Conservation (phyloP, 2,329 filamentous ascomycete species). For the Microcyclospora tardicrescens region DNA sequence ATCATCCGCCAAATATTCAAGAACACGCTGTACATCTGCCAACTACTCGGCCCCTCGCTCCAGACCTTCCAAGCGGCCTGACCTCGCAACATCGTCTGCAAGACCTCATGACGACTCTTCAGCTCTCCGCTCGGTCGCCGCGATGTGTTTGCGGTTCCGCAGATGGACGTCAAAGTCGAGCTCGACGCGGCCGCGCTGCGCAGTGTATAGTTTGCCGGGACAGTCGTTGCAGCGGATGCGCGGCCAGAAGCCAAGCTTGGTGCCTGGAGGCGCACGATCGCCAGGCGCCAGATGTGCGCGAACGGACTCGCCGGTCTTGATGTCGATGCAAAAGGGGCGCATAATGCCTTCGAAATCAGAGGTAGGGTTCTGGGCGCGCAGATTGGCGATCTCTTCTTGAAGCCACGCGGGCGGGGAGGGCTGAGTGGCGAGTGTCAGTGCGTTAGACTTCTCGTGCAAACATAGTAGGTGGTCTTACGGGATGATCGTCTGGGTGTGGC, state of each 20-base stretch:
- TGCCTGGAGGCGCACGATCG: constrained; percentile 45
- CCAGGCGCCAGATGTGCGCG: constrained; percentile 33
- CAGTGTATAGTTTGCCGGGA: constrained; percentile 85
- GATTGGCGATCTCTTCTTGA: constrained; percentile 53
- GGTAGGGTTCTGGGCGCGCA: constrained; percentile 58
- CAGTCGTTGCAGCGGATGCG: constrained; percentile 87
- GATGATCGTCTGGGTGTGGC: constrained; percentile 43
- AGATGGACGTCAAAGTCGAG: constrained; percentile 90
- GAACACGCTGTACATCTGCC: no score
- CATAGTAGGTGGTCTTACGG: constrained; percentile 41
- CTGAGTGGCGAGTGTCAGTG: constrained; percentile 34
- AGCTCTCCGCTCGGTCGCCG: constrained; percentile 11
- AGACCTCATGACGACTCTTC: background rate
- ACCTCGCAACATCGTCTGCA: no score
- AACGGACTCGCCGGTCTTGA: constrained; percentile 50
- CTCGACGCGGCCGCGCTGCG: constrained; percentile 70
- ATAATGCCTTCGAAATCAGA: constrained; percentile 83
- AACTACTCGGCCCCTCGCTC: no score
- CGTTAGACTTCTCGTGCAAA: background rate
- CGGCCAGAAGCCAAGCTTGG: constrained; percentile 73
- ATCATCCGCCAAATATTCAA: no score
- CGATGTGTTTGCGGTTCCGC: constrained; percentile 60
- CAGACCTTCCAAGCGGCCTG: no score
- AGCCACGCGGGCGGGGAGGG: constrained; percentile 84
- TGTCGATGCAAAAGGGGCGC: constrained; percentile 75